Base-by-base conservation (phyloP, 73 alveolate genomes). In the Stentor coeruleus region DNA sequence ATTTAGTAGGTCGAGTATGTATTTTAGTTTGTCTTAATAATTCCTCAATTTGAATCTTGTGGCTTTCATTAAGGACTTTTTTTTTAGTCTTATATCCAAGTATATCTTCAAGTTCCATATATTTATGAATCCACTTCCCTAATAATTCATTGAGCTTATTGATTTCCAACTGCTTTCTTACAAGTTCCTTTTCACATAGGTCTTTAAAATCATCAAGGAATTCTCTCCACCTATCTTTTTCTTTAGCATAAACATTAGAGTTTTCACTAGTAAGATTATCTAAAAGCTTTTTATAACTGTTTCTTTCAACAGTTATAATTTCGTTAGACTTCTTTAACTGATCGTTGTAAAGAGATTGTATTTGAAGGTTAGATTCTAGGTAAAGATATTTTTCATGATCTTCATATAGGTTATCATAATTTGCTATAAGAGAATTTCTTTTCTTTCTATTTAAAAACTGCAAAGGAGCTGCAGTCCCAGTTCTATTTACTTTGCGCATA, bases 81-180 rank as follows among this genome's bases (percentile, higher is more conserved):
- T 20, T 26, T 33, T 26, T 11, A 28, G 26, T 66, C 73, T n/a
- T n/a, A 0, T 20, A 20, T 31, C 73, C 73, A 66, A 31, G 0
- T 26, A 14, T 66, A 35, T 85, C 74, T 38, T 85, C 87, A 0
- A 85, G 66, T 0, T 80, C 59, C 80, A 80, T 28, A 85, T 79
- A 85, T 28, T 58, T 57, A 11, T 85, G 81, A 4, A 85, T 85
- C 91, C 91, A 85, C 58, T 57, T 73, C 40, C 84, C 91, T 39
- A 85, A 79, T 3, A 85, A 59, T 40, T 80, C 87, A 59, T 85
- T 84, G 26, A 85, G 81, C 74, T 85, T 77, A 31, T 75, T 57
- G 80, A 81, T 58, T 76, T 85, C 91, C 31, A 49, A 57, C 81
- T 85, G 79, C 40, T 85, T 85, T 49, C 84, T 85, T 1, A 39